These are phyloP conservation scores for Geranomyces michiganensis DNA, from an alignment of 192 early-diverging fungal species.

Conservation along the genomic window DNA sequence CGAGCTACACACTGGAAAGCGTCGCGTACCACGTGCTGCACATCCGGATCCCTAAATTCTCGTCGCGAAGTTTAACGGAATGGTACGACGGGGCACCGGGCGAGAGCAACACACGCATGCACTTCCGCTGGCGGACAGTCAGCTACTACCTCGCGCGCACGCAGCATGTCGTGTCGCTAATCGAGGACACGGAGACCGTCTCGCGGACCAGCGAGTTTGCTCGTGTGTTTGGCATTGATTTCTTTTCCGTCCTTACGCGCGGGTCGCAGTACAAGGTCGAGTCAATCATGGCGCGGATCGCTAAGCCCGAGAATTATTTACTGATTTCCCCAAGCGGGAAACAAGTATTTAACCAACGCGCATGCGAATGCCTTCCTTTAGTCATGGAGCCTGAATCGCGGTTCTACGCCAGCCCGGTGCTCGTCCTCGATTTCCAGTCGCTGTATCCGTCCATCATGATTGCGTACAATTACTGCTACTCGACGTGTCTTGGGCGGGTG, in stretches of 20 bases:
- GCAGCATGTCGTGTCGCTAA: constrained; percentile 66
- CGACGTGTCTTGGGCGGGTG: constrained; percentile 79
- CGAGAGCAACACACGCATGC: constrained; percentile 30
- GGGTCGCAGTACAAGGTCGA: constrained; percentile 95
- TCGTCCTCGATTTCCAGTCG: constrained; percentile 92
- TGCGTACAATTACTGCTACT: constrained; percentile 89
- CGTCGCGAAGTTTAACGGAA: constrained; percentile 54
- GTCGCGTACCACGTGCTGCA: constrained; percentile 72
- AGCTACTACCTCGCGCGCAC: constrained; percentile 72
- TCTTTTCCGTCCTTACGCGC: constrained; percentile 80
- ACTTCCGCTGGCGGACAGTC: constrained; percentile 64
- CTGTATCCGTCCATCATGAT: constrained; percentile 96
- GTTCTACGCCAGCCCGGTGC: constrained; percentile 82
- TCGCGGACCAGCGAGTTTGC: constrained; percentile 80
- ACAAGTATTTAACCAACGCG: constrained; percentile 63
- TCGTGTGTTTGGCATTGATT: constrained; percentile 88
- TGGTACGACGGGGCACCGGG: constrained; percentile 63
- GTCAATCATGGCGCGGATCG: constrained; percentile 64
- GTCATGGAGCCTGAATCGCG: constrained; percentile 83
- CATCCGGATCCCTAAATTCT: constrained; percentile 69
- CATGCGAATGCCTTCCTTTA: constrained; percentile 85
- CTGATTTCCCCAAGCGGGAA: constrained; percentile 73
- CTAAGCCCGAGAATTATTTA: constrained; percentile 73
- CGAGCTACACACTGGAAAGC: constrained; percentile 80
- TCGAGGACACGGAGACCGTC: constrained; percentile 72